Percentiles rank a stretch among this genome's conserved stretches.
These are phyloP conservation scores for Botrytis aclada DNA, from an alignment of 2,329 filamentous ascomycete species.

Conservation along the genomic window DNA sequence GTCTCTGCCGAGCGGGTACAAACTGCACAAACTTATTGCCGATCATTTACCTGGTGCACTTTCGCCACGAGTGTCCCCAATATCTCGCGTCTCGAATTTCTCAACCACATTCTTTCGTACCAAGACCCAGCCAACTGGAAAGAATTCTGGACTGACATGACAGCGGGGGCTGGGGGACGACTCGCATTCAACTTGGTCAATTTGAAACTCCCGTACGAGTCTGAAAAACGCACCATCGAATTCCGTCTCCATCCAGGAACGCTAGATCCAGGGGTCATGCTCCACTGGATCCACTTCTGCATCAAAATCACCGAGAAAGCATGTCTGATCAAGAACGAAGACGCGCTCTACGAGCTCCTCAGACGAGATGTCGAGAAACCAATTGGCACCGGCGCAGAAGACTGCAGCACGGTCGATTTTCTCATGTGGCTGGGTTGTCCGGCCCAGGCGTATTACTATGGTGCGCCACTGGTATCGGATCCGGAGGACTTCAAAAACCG, in stretches of 20 bases:
- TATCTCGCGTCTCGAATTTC: neutral
- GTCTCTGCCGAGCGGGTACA: neutral
- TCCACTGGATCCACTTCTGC: constrained; percentile 25
- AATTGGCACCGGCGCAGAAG: neutral
- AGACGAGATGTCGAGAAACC: neutral
- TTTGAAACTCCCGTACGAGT: neutral
- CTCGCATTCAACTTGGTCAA: neutral
- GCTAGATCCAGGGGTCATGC: constrained; percentile 23
- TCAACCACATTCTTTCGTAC: neutral
- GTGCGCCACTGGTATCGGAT: neutral
- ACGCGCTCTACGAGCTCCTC: neutral
- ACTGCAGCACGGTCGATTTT: neutral
- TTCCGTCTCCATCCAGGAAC: constrained; percentile 33
- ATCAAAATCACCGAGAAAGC: constrained; percentile 22
- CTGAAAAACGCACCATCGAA: constrained; percentile 27
- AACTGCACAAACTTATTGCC: neutral
- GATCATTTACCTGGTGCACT: neutral
- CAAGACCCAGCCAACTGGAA: neutral
- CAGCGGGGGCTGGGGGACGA: accelerated
- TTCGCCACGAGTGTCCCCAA: neutral
- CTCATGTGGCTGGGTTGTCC: constrained; percentile 11
- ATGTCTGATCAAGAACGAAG: neutral
- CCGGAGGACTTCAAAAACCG: neutral
- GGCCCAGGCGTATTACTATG: neutral
- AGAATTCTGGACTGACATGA: neutral